Base-by-base conservation (phyloP, 306 rosid species). In the Prunus mume region DNA sequence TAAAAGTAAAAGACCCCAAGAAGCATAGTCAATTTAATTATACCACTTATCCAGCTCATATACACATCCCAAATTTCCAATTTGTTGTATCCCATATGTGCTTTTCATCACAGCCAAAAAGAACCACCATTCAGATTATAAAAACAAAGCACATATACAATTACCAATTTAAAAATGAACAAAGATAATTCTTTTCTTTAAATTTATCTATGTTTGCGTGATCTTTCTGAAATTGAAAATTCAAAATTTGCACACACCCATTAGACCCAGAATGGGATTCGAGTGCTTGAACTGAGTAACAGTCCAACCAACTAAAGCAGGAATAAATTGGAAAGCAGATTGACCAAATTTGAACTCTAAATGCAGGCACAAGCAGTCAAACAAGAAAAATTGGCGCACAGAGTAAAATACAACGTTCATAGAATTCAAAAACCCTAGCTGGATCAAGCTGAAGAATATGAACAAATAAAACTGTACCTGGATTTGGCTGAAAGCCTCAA, bases 401-500 rank as follows among this genome's bases (percentile, higher is more conserved):
- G 9, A 22, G 15, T 3, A 68, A n/a, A 27, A 27, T 1, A 46
- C 34, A 5, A 61, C 57, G 28, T 19, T 8, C 63, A 22, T 32
- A 32, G 30, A 78, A 69, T 61, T 50, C 50, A 49, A 22, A 80
- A 84, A 70, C 55, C 82, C 77, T 61, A 73, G 52, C 10, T 6
- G 62, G 86, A 74, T 82, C 77, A 74, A 75, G 60, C 66, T 41
- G 50, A 64, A 62, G 77, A 65, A 41, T 68, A 68, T 11, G 45
- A 45, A 73, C 41, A 43, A 55, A 18, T 15, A 45, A 76, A 25
- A 41, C 19, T 5, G 68, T 60, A 84, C 83, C 83, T 74, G 69
- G 74, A 74, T 58, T 49, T 18, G 45, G 38, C n/a, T 43, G 57
- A 75, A 38, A 38, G 43, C 43, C 43, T 38, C 43, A 6, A 55